Percentiles rank a stretch among this genome's conserved stretches.
phyloP scores from a whole-genome alignment of 192 early-diverging fungal genomes.

The Coemansia sp. region DNA sequence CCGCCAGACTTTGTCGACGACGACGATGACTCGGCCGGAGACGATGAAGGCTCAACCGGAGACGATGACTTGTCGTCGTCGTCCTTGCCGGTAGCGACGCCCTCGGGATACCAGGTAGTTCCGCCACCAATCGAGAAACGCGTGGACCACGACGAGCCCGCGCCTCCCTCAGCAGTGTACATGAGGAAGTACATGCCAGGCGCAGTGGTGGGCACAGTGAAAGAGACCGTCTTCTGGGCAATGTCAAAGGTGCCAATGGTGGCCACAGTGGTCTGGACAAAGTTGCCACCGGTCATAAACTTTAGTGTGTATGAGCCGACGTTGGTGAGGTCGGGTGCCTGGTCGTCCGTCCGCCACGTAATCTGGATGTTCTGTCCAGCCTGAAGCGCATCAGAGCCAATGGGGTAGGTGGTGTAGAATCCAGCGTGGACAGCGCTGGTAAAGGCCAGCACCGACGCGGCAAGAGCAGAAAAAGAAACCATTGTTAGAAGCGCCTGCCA shows the following conservation, averaged over 20 bases:
- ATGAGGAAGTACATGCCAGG: conserved; percentile 56
- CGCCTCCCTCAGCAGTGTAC: conserved; percentile 43
- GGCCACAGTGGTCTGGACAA: conserved; percentile 49
- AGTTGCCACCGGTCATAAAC: conserved; percentile 54
- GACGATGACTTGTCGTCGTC: not conserved
- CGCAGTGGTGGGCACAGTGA: conserved; percentile 46
- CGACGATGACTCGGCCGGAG: not conserved
- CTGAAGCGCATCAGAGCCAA: conserved; percentile 35
- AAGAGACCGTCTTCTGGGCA: conserved; percentile 25
- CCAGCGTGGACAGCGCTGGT: conserved; percentile 41
- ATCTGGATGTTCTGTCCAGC: conserved; percentile 51
- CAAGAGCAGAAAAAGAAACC: conserved; percentile 39
- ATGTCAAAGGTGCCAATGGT: conserved; percentile 49
- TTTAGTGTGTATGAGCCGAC: conserved; percentile 44
- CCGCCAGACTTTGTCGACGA: conserved; percentile 5
- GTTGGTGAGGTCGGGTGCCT: conserved; percentile 25
- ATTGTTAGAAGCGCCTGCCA: conserved; percentile 19
- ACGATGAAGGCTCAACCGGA: not conserved
- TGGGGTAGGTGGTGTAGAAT: conserved; percentile 55
- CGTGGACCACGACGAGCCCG: conserved; percentile 52
- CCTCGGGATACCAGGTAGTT: conserved; percentile 48
- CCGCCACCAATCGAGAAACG: conserved; percentile 52
- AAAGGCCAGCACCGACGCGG: conserved; percentile 33
- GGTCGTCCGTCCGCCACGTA: conserved; percentile 27
- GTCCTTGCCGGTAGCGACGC: conserved; percentile 50